These are phyloP conservation scores for Pholiota molesta DNA, from an alignment of 768 basidiomycete species.

Conservation along the genomic window DNA sequence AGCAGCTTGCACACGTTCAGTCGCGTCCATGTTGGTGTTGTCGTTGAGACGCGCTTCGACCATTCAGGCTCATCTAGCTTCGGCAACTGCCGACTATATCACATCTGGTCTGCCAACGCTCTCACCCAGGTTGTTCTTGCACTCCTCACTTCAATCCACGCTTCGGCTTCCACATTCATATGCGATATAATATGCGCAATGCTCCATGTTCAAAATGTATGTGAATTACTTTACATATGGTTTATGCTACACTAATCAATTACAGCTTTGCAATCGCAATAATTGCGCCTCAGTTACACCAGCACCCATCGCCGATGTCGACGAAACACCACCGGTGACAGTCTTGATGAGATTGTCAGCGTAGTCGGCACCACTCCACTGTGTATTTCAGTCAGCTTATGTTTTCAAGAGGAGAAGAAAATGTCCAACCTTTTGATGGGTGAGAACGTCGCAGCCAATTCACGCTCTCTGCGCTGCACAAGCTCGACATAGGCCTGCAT, in stretches of 20 bases:
- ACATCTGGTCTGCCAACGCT: not conserved
- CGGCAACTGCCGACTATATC: constrained; percentile 24
- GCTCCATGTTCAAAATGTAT: constrained; percentile 12
- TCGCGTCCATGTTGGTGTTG: constrained; percentile 49
- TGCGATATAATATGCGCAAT: not conserved
- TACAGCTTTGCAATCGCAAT: constrained; percentile 39
- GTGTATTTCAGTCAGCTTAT: constrained; percentile 20
- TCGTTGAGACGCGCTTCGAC: constrained; percentile 4
- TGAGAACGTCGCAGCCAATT: constrained; percentile 96
- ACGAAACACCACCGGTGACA: constrained; percentile 95
- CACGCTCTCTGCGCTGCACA: constrained; percentile 89
- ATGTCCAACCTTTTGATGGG: constrained; percentile 85
- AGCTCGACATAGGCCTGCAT: constrained; percentile 99
- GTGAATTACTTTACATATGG: constrained; percentile 26
- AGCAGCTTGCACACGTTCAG: constrained; percentile 71
- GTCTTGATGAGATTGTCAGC: constrained; percentile 92
- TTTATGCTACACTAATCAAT: constrained; percentile 13
- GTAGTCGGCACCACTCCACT: constrained; percentile 97
- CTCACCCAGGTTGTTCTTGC: not conserved
- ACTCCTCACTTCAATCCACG: not conserved
- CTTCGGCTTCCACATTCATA: not conserved
- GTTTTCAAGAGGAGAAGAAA: not conserved
- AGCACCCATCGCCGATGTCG: constrained; percentile 98
- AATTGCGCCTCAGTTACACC: constrained; percentile 95
- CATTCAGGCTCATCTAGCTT: constrained; percentile 3